Evolutionary conservation across 2,329 filamentous ascomycete species (phyloP), one percentile per base, ranked within the genome.

Genomic region (Pseudogymnoascus destructans): DNA sequence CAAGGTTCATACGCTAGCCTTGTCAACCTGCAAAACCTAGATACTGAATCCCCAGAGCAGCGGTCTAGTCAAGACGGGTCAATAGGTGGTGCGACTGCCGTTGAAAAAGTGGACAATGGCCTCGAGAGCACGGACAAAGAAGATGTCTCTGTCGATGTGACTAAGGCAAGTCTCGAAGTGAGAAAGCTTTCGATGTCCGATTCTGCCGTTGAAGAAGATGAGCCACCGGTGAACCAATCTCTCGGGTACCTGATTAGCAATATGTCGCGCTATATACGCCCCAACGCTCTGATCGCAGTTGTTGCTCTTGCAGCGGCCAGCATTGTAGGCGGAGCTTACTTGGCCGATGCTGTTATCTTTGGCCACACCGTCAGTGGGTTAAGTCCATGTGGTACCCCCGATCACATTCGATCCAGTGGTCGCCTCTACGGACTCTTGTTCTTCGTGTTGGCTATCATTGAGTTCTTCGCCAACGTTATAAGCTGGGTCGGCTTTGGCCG

Each of bases 401-500:
- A 60, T 17, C 57, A 57, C 62, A 60, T 68, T 64, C 58, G 66
- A 56, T 56, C 42, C 25, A 59, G 57, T 11, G 71, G 71, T 19
- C 66, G 66, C 59, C 66, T 73, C 57, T 72, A 68, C 21, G 77
- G 69, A 11, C 62, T 71, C 1, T 62, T 73, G 57, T 72, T 72
- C 68, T 80, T 82, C 62, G 67, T 77, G 5, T 70, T 83, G 6
- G 75, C 77, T 2, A 69, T 79, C n/a, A 70, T 79, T 11, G 80
- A 82, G 59, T 79, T 85, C 67, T 76, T 82, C 42, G 80, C 79
- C 63, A 86, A 87, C 63, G 69, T 81, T 2, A 72, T 78, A 38
- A 84, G 81, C 58, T 77, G 74, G 73, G 74, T 73, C 1, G 69
- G 71, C 15, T 79, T 72, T 61, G 81, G 80, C 2, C 73, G 73